Conservation (phyloP, 306 rosid genomes). For the Fragaria nilgerrensis region DNA sequence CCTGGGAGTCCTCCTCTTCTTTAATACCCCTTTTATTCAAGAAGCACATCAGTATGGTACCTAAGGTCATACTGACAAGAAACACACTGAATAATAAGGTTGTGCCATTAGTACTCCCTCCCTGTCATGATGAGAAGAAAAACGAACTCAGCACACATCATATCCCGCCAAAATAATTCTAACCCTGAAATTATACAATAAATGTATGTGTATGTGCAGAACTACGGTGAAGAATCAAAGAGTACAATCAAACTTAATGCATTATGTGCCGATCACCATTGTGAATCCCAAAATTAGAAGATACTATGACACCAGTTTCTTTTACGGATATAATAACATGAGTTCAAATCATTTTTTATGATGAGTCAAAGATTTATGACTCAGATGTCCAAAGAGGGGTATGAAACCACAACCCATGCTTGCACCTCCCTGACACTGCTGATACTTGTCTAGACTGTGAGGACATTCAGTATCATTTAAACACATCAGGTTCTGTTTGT, state of each 20-base stretch:
- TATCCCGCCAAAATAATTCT: background rate
- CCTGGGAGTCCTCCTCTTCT: slow-evolving; percentile 35
- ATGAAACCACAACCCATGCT: background rate
- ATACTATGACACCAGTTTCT: background rate
- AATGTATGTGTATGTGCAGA: background rate
- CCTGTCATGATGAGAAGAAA: slow-evolving; percentile 48
- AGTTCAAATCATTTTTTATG: background rate
- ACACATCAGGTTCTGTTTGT: background rate
- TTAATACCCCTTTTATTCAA: slow-evolving; percentile 50
- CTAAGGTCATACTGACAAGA: slow-evolving; percentile 70
- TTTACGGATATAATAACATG: background rate
- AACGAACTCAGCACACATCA: slow-evolving; percentile 12
- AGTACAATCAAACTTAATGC: background rate
- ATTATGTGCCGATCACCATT: background rate
- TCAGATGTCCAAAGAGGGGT: background rate
- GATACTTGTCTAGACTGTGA: background rate
- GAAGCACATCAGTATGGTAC: slow-evolving; percentile 77
- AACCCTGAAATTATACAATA: background rate
- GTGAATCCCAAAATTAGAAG: background rate
- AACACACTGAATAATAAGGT: slow-evolving; percentile 72
- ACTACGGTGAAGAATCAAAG: background rate
- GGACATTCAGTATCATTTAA: background rate
- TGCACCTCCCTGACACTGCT: background rate
- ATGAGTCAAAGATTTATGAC: background rate
- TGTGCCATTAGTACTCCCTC: slow-evolving; percentile 55